These are phyloP conservation scores for Metschnikowia sp. DNA, from an alignment of 805 yeast species.

Conservation along the genomic window DNA sequence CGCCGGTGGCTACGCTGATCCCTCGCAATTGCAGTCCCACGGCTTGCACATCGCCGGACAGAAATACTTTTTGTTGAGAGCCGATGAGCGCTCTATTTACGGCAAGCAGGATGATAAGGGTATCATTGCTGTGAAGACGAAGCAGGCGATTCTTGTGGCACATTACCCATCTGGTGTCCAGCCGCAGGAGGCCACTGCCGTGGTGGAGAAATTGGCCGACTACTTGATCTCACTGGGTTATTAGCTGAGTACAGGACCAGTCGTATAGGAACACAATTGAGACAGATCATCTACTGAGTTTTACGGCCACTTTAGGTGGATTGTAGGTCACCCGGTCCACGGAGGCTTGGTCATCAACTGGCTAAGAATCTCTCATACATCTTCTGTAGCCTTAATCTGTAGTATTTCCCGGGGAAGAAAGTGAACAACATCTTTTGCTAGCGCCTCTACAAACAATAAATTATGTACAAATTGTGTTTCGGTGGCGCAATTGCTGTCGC, in stretches of 20 bases:
- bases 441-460: no score
- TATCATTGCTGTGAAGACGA: constrained; percentile 85
- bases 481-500: no score
- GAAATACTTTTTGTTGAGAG: constrained; percentile 83
- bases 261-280: constrained; percentile 7
- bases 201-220: constrained; percentile 94
- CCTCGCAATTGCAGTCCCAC: constrained; percentile 72
- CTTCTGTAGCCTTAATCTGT: no score
- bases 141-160: constrained; percentile 88
- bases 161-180: constrained; percentile 90
- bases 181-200: constrained; percentile 92
- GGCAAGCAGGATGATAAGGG: constrained; percentile 91
- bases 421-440: no score
- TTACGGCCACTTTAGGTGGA: background rate
- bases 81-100: constrained; percentile 90
- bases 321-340: background rate
- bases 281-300: no score
- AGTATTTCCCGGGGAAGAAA: no score
- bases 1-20: constrained; percentile 77
- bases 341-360: background rate
- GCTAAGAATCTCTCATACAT: no score
- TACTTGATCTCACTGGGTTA: constrained; percentile 86
- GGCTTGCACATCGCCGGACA: constrained; percentile 84
- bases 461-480: no score
- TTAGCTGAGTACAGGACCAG: constrained; percentile 28